Percentiles rank a stretch among this genome's conserved stretches.
These are phyloP conservation scores for Lasiosphaeris hirsuta DNA, from an alignment of 495 filamentous ascomycete genomes.

Conservation along the genomic window DNA sequence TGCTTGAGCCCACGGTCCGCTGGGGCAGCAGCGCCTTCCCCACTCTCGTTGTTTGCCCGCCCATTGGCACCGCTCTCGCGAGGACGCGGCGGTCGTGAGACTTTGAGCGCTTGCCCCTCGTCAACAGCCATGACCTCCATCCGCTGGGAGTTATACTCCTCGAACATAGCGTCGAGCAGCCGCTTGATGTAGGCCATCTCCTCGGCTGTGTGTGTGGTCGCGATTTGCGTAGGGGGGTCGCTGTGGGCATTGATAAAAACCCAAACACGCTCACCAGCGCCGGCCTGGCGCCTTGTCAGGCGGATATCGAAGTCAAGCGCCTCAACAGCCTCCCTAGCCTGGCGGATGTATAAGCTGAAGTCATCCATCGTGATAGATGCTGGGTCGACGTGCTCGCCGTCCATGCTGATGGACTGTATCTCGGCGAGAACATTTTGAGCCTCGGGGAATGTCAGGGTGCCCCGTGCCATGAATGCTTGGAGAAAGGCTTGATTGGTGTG, in stretches of 20 bases:
- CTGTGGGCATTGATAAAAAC: constrained; percentile 86
- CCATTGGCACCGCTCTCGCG: constrained; percentile 37
- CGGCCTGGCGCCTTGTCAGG: constrained; percentile 60
- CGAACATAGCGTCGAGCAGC: constrained; percentile 89
- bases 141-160: constrained; percentile 69
- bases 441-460: constrained; percentile 70
- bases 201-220: constrained; percentile 75
- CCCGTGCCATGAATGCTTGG: constrained; percentile 80
- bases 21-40: constrained; percentile 29
- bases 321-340: constrained; percentile 67
- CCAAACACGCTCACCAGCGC: constrained; percentile 51
- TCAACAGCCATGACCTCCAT: constrained; percentile 78
- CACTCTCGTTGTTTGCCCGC: constrained; percentile 39
- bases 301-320: constrained; percentile 85
- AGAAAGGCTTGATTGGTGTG: constrained; percentile 88
- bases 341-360: constrained; percentile 63
- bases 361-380: constrained; percentile 65
- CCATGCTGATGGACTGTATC: constrained; percentile 57
- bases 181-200: constrained; percentile 89
- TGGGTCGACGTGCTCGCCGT: constrained; percentile 16
- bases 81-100: constrained; percentile 47
- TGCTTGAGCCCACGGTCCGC: constrained; percentile 60
- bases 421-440: constrained; percentile 70
- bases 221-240: constrained; percentile 79
- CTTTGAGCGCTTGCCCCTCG: constrained; percentile 68